Conservation (phyloP, 495 filamentous ascomycete species). For the Xylaria intraflava region DNA sequence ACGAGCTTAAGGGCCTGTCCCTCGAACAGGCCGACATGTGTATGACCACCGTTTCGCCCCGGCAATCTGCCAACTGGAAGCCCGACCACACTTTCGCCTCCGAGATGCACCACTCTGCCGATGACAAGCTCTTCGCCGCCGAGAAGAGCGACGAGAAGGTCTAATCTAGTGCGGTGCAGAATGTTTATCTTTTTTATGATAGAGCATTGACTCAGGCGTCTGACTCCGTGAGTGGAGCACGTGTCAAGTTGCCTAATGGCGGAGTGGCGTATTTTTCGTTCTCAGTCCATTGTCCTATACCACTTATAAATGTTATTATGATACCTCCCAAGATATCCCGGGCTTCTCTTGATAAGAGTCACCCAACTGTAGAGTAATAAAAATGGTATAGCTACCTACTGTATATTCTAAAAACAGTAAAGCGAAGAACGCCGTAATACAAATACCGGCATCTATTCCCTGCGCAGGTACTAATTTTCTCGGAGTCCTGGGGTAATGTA, state of each 20-base stretch:
- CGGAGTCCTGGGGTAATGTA: too few species aligned
- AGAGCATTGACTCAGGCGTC: background rate
- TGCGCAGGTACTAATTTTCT: too few species aligned
- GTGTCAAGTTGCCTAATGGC: background rate
- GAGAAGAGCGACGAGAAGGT: conserved; percentile 23
- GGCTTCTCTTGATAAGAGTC: too few species aligned
- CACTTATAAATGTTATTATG: conserved; percentile 8
- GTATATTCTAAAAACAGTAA: too few species aligned
- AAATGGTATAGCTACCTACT: too few species aligned
- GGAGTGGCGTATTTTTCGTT: background rate
- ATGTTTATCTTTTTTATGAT: conserved; percentile 1
- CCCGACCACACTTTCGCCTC: conserved; percentile 57
- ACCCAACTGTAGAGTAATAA: too few species aligned
- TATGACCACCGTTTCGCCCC: conserved; percentile 61
- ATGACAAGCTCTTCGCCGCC: conserved; percentile 18
- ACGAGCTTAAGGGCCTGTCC: conserved; percentile 70
- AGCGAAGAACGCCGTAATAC: too few species aligned
- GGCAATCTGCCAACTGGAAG: conserved; percentile 53
- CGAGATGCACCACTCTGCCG: conserved; percentile 41
- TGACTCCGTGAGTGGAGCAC: background rate
- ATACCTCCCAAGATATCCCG: background rate
- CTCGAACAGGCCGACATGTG: conserved; percentile 76
- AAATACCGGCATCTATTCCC: too few species aligned
- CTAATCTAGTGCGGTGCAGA: conserved; percentile 7
- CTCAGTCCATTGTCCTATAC: background rate